These are phyloP conservation scores for Aspergillus chevalieri DNA, from an alignment of 2,329 filamentous ascomycete genomes.

Conservation along the genomic window DNA sequence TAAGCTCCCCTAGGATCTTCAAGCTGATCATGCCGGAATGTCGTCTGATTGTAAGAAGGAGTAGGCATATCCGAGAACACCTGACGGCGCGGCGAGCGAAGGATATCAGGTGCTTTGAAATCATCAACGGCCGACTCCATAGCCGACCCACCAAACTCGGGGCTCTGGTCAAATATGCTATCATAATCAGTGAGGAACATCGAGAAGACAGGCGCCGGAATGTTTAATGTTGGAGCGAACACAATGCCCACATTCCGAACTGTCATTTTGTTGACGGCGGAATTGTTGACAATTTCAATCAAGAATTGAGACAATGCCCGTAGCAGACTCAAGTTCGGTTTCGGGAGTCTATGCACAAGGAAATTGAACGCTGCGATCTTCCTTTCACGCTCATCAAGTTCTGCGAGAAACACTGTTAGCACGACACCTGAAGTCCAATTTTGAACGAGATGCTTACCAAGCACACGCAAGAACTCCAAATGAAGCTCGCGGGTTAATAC, in stretches of 20 bases:
- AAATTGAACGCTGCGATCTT: slow-evolving; percentile 72
- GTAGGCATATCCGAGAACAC: slow-evolving; percentile 63
- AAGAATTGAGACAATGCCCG: slow-evolving; percentile 82
- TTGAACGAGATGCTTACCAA: slow-evolving; percentile 42
- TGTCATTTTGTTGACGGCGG: slow-evolving; percentile 94
- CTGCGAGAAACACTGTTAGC: slow-evolving; percentile 33
- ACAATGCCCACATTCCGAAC: slow-evolving; percentile 96
- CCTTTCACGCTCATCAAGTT: slow-evolving; percentile 66
- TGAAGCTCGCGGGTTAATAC: slow-evolving; percentile 89
- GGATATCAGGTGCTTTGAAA: slow-evolving; percentile 48
- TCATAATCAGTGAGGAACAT: slow-evolving; percentile 88
- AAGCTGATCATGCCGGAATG: slow-evolving; percentile 34
- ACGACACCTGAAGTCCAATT: background rate
- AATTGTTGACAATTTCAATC: slow-evolving; percentile 85
- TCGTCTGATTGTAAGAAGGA: slow-evolving; percentile 55
- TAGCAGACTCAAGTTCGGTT: slow-evolving; percentile 72
- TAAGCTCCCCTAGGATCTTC: slow-evolving; percentile 20
- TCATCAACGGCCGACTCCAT: slow-evolving; percentile 39
- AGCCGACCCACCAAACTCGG: slow-evolving; percentile 37
- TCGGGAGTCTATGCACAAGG: slow-evolving; percentile 73
- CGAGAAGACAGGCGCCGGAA: slow-evolving; percentile 89
- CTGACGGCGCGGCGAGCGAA: slow-evolving; percentile 59
- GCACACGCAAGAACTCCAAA: slow-evolving; percentile 76
- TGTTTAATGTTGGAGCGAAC: slow-evolving; percentile 94
- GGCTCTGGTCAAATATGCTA: slow-evolving; percentile 69